phyloP scores from a whole-genome alignment of 257 asterid genomes.

The Forsythia suspensa region DNA sequence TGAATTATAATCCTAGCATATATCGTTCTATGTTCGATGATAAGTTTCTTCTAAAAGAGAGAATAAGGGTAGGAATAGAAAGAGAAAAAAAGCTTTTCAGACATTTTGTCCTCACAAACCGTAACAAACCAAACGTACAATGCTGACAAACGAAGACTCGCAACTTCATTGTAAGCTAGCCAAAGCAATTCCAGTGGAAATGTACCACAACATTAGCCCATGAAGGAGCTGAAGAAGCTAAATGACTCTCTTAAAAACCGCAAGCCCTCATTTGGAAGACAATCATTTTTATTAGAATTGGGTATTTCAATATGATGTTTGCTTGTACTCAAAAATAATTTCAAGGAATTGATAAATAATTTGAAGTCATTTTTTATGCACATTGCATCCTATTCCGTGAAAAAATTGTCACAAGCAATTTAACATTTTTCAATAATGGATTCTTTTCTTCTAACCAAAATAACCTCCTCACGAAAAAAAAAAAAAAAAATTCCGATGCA shows the following conservation, averaged over 20 bases:
- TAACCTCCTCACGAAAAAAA: background rate
- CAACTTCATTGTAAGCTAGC: background rate
- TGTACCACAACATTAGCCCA: slow-evolving; percentile 1
- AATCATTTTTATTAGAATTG: background rate
- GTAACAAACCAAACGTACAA: background rate
- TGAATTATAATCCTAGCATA: background rate
- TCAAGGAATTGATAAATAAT: background rate
- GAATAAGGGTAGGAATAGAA: background rate
- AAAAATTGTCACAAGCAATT: background rate
- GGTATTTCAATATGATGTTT: background rate
- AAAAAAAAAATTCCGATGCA: background rate
- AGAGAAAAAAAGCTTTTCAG: background rate
- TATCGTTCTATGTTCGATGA: too few relatives aligned
- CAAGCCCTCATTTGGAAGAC: background rate
- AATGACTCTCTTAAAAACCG: background rate
- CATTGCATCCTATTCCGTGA: background rate
- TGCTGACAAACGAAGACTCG: background rate
- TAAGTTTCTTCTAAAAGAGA: background rate
- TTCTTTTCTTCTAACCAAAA: background rate
- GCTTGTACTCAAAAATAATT: background rate
- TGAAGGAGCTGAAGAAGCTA: background rate
- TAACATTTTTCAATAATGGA: background rate
- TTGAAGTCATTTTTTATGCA: background rate
- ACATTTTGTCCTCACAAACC: background rate
- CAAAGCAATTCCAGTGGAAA: background rate